Conservation (phyloP, 495 filamentous ascomycete genomes). For the Jackrogersella minutella region DNA sequence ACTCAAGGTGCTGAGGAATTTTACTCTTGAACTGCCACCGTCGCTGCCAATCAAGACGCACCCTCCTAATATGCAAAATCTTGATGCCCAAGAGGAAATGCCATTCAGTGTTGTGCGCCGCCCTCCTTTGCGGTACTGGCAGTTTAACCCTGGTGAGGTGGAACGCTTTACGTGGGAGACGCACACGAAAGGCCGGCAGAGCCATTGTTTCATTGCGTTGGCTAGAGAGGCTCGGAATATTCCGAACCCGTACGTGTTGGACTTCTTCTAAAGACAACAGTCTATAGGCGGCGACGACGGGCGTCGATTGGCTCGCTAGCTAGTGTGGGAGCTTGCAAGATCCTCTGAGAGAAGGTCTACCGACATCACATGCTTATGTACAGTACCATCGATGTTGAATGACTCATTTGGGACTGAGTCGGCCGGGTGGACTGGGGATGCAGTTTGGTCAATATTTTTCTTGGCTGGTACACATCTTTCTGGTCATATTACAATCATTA, state of each 20-base stretch:
- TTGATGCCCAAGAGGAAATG: conserved; percentile 14
- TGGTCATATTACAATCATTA: background rate
- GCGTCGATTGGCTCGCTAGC: conserved; percentile 9
- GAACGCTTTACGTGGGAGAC: conserved; percentile 44
- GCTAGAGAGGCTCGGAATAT: conserved; percentile 27
- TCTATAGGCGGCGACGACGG: background rate
- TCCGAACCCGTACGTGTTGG: conserved; percentile 39
- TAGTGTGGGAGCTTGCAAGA: background rate
- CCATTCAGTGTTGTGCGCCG: conserved; percentile 37
- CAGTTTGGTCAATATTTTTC: conserved; percentile 1
- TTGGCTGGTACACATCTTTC: background rate
- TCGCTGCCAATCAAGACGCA: conserved; percentile 35
- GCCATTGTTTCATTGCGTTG: conserved; percentile 38
- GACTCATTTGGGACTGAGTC: conserved; percentile 6
- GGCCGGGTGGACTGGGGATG: conserved; percentile 1
- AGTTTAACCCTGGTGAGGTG: conserved; percentile 42
- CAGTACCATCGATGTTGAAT: conserved; percentile 5
- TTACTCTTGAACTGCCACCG: conserved; percentile 42
- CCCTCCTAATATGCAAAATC: conserved; percentile 28
- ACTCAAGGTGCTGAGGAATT: conserved; percentile 27
- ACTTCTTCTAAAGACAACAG: conserved; percentile 27
- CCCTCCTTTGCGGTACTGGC: conserved; percentile 42
- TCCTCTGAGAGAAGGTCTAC: conserved; percentile 6
- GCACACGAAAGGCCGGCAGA: conserved; percentile 25
- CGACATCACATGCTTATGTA: conserved; percentile 15